These are phyloP conservation scores for Pleurotus tuoliensis DNA, from an alignment of 768 basidiomycete species.

Conservation along the genomic window DNA sequence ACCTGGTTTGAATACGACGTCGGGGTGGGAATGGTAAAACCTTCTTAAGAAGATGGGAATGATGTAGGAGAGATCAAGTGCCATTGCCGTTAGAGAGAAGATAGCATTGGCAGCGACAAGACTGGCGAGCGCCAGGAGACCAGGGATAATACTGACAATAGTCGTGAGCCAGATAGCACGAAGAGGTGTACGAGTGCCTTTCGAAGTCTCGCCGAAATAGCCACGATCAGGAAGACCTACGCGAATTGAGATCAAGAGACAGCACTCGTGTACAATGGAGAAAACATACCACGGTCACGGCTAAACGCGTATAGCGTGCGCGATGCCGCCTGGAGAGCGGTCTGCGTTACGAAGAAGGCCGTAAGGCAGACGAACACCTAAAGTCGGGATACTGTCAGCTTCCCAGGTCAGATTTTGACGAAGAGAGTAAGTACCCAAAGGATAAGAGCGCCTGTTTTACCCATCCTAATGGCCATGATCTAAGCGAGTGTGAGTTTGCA, in stretches of 20 bases:
- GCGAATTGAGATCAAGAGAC: conserved; percentile 1
- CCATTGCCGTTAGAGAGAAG: conserved; percentile 79
- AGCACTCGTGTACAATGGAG: not conserved
- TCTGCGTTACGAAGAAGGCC: conserved; percentile 83
- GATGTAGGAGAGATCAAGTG: conserved; percentile 68
- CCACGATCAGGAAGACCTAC: conserved; percentile 72
- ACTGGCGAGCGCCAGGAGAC: conserved; percentile 72
- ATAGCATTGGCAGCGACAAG: conserved; percentile 76
- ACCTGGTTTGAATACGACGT: conserved; percentile 81
- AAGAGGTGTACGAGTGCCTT: conserved; percentile 66
- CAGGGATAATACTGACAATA: conserved; percentile 61
- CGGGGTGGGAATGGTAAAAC: conserved; percentile 66
- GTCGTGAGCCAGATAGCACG: conserved; percentile 76
- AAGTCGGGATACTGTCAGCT: too few species aligned
- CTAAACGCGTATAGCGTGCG: conserved; percentile 84
- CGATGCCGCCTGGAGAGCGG: conserved; percentile 77
- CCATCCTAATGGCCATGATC: conserved; percentile 76
- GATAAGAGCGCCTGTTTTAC: conserved; percentile 69
- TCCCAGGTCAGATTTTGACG: too few species aligned
- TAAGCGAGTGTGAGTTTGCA: conserved; percentile 19
- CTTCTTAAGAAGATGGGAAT: conserved; percentile 79
- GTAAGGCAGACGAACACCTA: conserved; percentile 76
- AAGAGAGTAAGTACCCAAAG: conserved; percentile 58
- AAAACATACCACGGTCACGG: conserved; percentile 59
- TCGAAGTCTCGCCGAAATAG: conserved; percentile 67